Evolutionary conservation across 2,329 filamentous ascomycete genomes (phyloP), one percentile per base, ranked within the genome.

Genomic region (Dryadomyces quercus-mongolicae): DNA sequence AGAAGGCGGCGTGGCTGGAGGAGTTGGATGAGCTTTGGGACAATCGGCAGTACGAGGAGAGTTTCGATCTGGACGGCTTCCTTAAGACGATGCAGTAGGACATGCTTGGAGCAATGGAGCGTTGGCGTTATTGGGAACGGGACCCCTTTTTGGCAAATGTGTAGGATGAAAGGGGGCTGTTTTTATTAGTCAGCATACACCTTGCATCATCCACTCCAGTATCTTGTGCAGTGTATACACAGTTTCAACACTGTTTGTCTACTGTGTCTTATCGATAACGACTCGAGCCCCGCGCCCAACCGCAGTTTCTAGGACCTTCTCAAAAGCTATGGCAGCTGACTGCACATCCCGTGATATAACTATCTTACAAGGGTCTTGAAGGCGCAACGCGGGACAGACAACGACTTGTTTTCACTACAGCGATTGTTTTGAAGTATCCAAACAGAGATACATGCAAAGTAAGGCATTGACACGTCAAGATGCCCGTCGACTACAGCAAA

Each of bases 1-100:
- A 96, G 77, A 96, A 95, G 76, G 77, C 67, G 7, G 85, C 91
- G 7, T 95, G 92, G 81, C 72, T 97, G 58, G 93, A 98, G 66
- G 93, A 97, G 65, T 71, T 98, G 55, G 92, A 89, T 55, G 93
- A 98, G 69, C 73, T 98, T 34, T 98, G 93, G 92, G 93, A 98
- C 67, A 92, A 96, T 67, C 85, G 84, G 66, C 91, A 96, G 73
- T 98, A 98, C 69, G 90, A 96, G 70, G 93, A 98, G 72, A 94
- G 95, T 69, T 97, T 96, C 68, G 89, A 97, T 67, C 73, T 98
- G 61, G 90, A 95, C 63, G 91, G 88, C 3, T 98, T 97, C 73
- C 77, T 98, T 72, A 91, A 90, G 68, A 94, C 82, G 61, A 96
- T 98, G 88, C 88, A 89, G 56, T 77, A 64, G 65, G n/a, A 44